These are phyloP conservation scores for Hirsutella thompsonii DNA, from an alignment of 2,329 filamentous ascomycete species.

Conservation along the genomic window DNA sequence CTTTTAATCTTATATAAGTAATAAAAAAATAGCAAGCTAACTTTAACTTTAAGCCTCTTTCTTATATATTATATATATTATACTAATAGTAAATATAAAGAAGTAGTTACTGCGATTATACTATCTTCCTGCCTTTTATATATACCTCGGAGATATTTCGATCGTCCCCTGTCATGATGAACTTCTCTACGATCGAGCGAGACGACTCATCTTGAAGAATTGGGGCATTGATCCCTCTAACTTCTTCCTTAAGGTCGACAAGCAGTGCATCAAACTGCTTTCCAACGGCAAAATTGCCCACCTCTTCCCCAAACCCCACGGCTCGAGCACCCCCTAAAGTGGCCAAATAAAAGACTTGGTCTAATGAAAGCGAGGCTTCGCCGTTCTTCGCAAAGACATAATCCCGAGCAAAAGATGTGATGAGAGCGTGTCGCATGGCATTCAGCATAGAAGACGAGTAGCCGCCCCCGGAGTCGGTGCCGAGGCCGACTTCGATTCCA, in stretches of 20 bases:
- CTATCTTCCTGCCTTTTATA: background rate
- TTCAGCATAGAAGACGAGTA: slow-evolving; percentile 48
- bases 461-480: slow-evolving; percentile 51
- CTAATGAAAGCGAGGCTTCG: slow-evolving; percentile 25
- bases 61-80: no score
- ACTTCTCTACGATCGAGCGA: slow-evolving; percentile 44
- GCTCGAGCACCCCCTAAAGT: slow-evolving; percentile 49
- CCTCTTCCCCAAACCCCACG: slow-evolving; percentile 34
- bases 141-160: background rate
- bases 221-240: slow-evolving; percentile 37
- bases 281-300: slow-evolving; percentile 44
- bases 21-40: no score
- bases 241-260: slow-evolving; percentile 21
- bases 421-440: slow-evolving; percentile 43
- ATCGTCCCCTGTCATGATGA: slow-evolving; percentile 53
- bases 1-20: no score
- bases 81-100: no score
- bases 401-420: slow-evolving; percentile 37
- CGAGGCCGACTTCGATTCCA: slow-evolving; percentile 53
- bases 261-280: slow-evolving; percentile 50
- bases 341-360: slow-evolving; percentile 45
- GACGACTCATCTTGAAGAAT: slow-evolving; percentile 34
- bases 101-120: no score
- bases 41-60: no score
- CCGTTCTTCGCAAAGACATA: slow-evolving; percentile 27